A percentile compares a stretch with the other conserved stretches of the same genome.
Evolutionary conservation across 257 asterid genomes (phyloP).

Genomic region (Agastache rugosa): DNA sequence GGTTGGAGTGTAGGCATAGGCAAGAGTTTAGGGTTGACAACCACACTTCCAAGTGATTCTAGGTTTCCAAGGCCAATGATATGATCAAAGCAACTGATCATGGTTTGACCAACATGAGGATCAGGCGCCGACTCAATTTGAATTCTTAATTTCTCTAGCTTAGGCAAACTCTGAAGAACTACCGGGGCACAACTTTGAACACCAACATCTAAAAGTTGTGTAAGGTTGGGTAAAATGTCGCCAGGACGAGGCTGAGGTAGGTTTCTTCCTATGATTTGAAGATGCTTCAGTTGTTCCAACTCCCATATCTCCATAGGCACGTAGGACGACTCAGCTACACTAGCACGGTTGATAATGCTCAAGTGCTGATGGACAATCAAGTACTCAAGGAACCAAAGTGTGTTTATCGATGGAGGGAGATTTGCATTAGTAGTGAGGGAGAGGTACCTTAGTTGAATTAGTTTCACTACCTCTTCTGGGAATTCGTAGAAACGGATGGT

Average conservation of each 20-base stretch:
- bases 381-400: neutral
- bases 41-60: neutral
- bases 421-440: constrained; percentile 1
- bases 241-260: neutral
- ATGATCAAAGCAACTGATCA: neutral
- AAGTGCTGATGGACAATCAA: neutral
- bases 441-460: neutral
- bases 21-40: neutral
- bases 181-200: neutral
- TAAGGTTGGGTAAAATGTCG: neutral
- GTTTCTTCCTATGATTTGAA: neutral
- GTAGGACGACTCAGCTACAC: neutral
- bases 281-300: neutral
- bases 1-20: neutral
- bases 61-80: neutral
- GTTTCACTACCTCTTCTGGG: neutral
- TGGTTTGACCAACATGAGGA: neutral
- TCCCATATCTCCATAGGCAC: constrained; percentile 12
- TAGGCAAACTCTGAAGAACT: neutral
- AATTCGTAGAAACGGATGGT: constrained; percentile 1
- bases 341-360: neutral
- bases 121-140: neutral
- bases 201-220: neutral
- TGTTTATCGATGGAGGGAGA: neutral
- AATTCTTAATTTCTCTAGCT: neutral